phyloP scores from a whole-genome alignment of 192 early-diverging fungal species.

The Backusella sp. region DNA sequence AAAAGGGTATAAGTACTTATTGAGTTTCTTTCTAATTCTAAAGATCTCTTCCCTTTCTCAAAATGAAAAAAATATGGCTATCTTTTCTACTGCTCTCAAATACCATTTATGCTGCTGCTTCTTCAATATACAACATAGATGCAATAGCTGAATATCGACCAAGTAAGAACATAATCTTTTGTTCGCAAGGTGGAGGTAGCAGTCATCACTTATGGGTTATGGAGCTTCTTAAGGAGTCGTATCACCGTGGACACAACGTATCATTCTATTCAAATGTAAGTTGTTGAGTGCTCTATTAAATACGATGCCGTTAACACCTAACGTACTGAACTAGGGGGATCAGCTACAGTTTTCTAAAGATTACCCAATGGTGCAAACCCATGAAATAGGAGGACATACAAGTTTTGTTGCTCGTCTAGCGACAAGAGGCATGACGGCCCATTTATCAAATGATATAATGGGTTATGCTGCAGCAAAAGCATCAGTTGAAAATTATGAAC shows the following conservation, averaged over 20 bases:
- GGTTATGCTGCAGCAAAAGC: neutral
- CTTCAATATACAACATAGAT: neutral
- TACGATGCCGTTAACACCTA: neutral
- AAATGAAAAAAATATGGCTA: too few species aligned
- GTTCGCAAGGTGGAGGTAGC: constrained; percentile 5
- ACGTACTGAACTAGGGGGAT: neutral
- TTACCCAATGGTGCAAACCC: constrained; percentile 8
- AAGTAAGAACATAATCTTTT: neutral
- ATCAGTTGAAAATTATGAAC: neutral
- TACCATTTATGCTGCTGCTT: too few species aligned
- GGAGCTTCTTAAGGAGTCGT: constrained; percentile 15
- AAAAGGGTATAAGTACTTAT: too few species aligned
- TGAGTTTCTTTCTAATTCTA: too few species aligned
- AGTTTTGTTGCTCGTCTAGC: neutral
- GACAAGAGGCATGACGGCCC: neutral
- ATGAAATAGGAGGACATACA: constrained; percentile 3
- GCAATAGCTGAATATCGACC: neutral
- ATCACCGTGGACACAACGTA: constrained; percentile 16
- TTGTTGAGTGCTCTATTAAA: neutral
- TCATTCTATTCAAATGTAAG: constrained; percentile 12
- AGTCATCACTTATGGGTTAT: constrained; percentile 26
- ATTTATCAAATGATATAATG: neutral
- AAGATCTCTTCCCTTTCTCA: too few species aligned
- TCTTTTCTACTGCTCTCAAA: too few species aligned
- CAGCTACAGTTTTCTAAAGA: constrained; percentile 2